Evolutionary conservation across 1,284 basidiomycete genomes (phyloP).

Genomic region (Anthracocystis setariae): DNA sequence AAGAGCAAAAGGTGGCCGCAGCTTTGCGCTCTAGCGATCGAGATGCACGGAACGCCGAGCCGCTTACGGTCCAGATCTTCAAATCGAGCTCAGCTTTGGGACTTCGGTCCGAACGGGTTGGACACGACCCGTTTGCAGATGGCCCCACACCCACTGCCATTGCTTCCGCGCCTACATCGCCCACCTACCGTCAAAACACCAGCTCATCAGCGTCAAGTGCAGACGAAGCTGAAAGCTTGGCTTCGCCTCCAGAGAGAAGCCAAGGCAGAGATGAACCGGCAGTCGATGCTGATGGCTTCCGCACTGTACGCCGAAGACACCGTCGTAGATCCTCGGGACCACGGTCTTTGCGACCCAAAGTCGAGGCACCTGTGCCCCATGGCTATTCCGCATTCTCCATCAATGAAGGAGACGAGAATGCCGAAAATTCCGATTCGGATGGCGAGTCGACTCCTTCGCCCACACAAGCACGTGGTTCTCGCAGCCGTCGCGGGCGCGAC

Average conservation of each 20-base stretch:
- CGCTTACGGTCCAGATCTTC: conserved; percentile 16
- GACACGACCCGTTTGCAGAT: conserved; percentile 15
- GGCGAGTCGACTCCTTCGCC: conserved; percentile 31
- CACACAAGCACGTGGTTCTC: not conserved
- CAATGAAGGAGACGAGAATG: conserved; percentile 21
- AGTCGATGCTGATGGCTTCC: conserved; percentile 48
- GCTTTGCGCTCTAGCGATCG: not conserved
- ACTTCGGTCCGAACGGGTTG: not conserved
- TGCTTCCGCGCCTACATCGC: conserved; percentile 44
- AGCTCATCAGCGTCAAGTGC: conserved; percentile 16
- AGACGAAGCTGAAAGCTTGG: conserved; percentile 25
- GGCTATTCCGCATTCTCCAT: conserved; percentile 49
- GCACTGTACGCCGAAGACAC: conserved; percentile 31
- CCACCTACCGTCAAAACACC: conserved; percentile 20
- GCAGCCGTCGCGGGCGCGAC: conserved; percentile 21
- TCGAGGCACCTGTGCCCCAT: conserved; percentile 52
- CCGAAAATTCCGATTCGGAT: conserved; percentile 22
- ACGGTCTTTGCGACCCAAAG: conserved; percentile 50
- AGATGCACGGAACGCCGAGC: not conserved
- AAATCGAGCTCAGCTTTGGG: not conserved
- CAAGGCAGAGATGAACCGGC: conserved; percentile 1
- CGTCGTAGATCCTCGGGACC: conserved; percentile 33
- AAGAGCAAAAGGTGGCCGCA: conserved; percentile 1
- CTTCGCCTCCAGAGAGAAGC: conserved; percentile 8
- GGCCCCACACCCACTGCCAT: conserved; percentile 30